Base-by-base conservation (phyloP, 2,329 filamentous ascomycete species). In the Metarhizium brunneum region DNA sequence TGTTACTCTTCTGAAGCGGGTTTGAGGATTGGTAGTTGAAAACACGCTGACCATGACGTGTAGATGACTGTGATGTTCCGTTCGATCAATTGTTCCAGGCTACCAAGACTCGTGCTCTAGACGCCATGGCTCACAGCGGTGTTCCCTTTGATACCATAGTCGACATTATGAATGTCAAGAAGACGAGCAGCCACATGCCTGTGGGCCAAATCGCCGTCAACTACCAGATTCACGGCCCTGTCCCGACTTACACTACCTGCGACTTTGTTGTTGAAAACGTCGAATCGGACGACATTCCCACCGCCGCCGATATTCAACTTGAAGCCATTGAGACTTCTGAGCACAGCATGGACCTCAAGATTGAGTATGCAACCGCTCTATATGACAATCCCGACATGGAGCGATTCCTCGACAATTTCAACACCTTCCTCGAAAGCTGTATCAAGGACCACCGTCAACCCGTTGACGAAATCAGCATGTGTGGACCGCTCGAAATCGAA, bases 381-480 rank as follows among this genome's bases (percentile, higher is more conserved):
- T 65, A 65, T 56, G 35, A 50, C 32, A 54, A 59, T 13, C 32
- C 52, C 0, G 59, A 63, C 49, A 65, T 65, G 62, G 60, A 62
- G 40, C 60, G 61, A n/a, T 65, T 65, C 60, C 54, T 65, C 30
- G 61, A 66, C 50, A 63, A 64, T 55, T 62, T 66, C 53, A 55
- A 61, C 32, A 57, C 61, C 16, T 66, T 66, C 60, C 54, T 66
- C 14, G 47, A 60, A n/a, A 62, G 59, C 50, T 62, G 55, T 54
- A 62, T 63, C 54, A 60, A 58, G 45, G 63, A 65, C 56, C 61
- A 64, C 53, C 62, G 63, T 53, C 62, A 64, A 49, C 63, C 62
- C 14, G 57, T 64, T 20, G 58, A 61, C 13, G 60, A 65, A 55
- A 57, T 65, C 40, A 53, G 51, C 53, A 59, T 65, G 60, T 60